These are phyloP conservation scores for Colletotrichum neosansevieriae DNA, from an alignment of 2,329 filamentous ascomycete genomes.

Conservation along the genomic window DNA sequence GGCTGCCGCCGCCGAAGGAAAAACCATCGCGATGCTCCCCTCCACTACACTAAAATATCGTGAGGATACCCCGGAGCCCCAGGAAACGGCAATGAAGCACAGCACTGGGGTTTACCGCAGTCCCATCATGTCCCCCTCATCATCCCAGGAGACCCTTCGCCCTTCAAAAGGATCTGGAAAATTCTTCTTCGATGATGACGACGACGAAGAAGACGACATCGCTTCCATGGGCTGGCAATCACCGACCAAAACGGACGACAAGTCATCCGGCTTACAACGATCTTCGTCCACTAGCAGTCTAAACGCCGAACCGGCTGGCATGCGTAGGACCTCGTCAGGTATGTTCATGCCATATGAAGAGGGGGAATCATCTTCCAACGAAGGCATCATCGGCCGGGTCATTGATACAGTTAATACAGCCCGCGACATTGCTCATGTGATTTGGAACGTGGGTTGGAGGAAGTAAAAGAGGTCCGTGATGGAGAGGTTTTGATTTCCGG, in stretches of 20 bases:
- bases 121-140: constrained; percentile 74
- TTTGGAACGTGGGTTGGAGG: constrained; percentile 78
- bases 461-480: constrained; percentile 52
- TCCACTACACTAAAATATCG: constrained; percentile 89
- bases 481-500: constrained; percentile 7
- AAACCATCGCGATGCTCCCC: constrained; percentile 88
- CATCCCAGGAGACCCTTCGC: constrained; percentile 85
- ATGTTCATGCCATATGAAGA: constrained; percentile 94
- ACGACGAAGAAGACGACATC: constrained; percentile 68
- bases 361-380: constrained; percentile 70
- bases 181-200: constrained; percentile 71
- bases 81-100: constrained; percentile 73
- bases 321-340: constrained; percentile 84
- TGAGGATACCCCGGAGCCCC: constrained; percentile 78
- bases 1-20: constrained; percentile 73
- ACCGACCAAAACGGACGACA: constrained; percentile 41
- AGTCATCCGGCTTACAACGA: constrained; percentile 54
- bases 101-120: constrained; percentile 61
- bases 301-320: constrained; percentile 67
- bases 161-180: constrained; percentile 76
- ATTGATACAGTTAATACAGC: constrained; percentile 84
- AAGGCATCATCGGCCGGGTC: constrained; percentile 80
- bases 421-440: constrained; percentile 77
- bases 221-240: constrained; percentile 43
- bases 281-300: constrained; percentile 63